A percentile compares a stretch with the other conserved stretches of the same genome.
phyloP scores from a whole-genome alignment of 208 protist genomes.

The Trypanosoma cruzi region DNA sequence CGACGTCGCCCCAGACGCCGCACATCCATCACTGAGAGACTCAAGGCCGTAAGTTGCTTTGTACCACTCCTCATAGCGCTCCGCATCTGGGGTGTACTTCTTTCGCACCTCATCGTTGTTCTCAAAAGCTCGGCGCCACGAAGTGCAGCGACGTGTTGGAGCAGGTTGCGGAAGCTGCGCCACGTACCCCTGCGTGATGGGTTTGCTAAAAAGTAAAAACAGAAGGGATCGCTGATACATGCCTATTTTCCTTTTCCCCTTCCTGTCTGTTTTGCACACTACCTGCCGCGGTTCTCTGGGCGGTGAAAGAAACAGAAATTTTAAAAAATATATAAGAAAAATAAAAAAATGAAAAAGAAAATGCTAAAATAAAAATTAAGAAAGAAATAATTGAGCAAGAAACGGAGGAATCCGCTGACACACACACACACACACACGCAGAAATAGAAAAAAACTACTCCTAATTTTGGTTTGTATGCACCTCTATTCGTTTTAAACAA shows the following conservation, averaged over 20 bases:
- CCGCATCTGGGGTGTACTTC: conserved; percentile 53
- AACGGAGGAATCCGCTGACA: neutral
- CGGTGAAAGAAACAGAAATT: too few species aligned
- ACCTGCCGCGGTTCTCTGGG: too few species aligned
- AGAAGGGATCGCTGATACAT: conserved; percentile 16
- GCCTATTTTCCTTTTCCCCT: conserved; percentile 1
- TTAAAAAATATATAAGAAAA: neutral
- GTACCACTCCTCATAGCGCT: conserved; percentile 83
- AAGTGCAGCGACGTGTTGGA: conserved; percentile 30
- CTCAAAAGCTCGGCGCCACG: conserved; percentile 61
- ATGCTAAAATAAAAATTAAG: too few species aligned
- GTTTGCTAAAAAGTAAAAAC: conserved; percentile 69
- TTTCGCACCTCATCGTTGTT: conserved; percentile 63
- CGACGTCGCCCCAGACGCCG: conserved; percentile 63
- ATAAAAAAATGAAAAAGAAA: conserved; percentile 14
- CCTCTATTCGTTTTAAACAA: conserved; percentile 1
- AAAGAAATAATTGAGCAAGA: neutral
- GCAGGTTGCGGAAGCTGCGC: conserved; percentile 51
- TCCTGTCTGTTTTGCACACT: conserved; percentile 2
- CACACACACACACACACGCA: neutral
- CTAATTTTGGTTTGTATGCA: neutral
- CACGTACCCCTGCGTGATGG: conserved; percentile 77
- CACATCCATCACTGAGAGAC: conserved; percentile 63
- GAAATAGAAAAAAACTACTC: neutral
- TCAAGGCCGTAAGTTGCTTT: conserved; percentile 69